Evolutionary conservation across 495 filamentous ascomycete species (phyloP).

Genomic region (Neurospora tetraspora): DNA sequence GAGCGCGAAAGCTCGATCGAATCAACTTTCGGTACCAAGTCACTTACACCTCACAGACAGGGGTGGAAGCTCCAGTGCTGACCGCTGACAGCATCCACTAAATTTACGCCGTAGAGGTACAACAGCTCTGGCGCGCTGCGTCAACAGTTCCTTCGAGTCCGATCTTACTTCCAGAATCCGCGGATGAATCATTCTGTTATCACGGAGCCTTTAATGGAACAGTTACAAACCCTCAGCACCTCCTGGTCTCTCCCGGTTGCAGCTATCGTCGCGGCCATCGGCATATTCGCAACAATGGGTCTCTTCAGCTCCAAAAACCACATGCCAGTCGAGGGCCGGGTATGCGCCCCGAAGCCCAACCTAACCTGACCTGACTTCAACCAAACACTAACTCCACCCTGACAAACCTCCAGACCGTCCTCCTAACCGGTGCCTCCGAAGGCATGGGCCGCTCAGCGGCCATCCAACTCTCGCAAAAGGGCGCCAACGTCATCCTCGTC

Average conservation of each 20-base stretch:
- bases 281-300: slow-evolving; percentile 42
- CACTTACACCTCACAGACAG: background rate
- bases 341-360: slow-evolving; percentile 26
- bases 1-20: background rate
- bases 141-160: background rate
- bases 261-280: slow-evolving; percentile 36
- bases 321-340: slow-evolving; percentile 72
- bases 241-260: slow-evolving; percentile 18
- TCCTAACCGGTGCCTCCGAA: slow-evolving; percentile 87
- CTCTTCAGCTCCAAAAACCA: slow-evolving; percentile 58
- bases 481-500: slow-evolving; percentile 79
- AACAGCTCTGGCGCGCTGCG: background rate
- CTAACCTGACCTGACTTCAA: background rate
- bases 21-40: background rate
- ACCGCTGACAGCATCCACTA: background rate
- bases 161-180: background rate
- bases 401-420: slow-evolving; percentile 48
- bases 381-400: background rate
- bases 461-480: slow-evolving; percentile 64
- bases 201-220: slow-evolving; percentile 8
- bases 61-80: background rate
- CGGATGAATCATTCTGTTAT: background rate
- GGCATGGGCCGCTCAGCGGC: slow-evolving; percentile 78
- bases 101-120: background rate
- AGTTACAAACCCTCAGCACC: slow-evolving; percentile 4